phyloP scores from a whole-genome alignment of 257 asterid species.

The Scutellaria baicalensis region DNA sequence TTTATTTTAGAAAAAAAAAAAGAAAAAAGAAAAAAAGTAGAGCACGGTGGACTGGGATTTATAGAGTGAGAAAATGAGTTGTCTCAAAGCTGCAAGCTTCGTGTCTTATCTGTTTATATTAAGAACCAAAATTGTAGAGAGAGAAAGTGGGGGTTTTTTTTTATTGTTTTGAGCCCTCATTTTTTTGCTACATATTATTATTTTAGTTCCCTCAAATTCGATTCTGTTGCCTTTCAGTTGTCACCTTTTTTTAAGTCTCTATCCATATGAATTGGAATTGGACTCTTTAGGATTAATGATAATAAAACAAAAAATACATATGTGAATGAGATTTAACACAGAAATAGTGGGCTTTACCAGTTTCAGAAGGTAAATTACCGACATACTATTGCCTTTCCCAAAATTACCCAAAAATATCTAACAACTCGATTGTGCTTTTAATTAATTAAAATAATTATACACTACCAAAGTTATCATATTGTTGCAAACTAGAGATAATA shows the following conservation, averaged over 20 bases:
- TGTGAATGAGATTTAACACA: too few relatives aligned
- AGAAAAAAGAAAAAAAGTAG: neutral
- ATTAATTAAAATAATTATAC: too few relatives aligned
- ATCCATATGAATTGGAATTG: too few relatives aligned
- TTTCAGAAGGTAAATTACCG: constrained; percentile 1
- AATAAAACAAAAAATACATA: too few relatives aligned
- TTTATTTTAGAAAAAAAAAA: neutral
- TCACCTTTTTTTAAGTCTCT: neutral
- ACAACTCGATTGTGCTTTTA: too few relatives aligned
- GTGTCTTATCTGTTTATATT: neutral
- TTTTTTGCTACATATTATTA: neutral
- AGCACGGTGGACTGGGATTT: neutral
- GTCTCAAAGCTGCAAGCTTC: neutral
- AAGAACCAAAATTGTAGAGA: neutral
- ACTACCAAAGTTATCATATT: too few relatives aligned
- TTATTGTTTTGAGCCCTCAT: neutral
- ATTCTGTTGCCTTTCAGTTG: neutral
- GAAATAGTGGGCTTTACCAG: too few relatives aligned
- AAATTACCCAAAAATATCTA: neutral
- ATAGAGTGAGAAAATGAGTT: constrained; percentile 6
- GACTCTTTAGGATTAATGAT: neutral
- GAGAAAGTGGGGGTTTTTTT: neutral
- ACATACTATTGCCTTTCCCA: neutral
- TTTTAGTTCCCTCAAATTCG: neutral
- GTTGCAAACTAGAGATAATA: too few relatives aligned